Evolutionary conservation across 2,329 filamentous ascomycete genomes (phyloP), one percentile per base, ranked within the genome.

Genomic region (Lachnellula hyalina): DNA sequence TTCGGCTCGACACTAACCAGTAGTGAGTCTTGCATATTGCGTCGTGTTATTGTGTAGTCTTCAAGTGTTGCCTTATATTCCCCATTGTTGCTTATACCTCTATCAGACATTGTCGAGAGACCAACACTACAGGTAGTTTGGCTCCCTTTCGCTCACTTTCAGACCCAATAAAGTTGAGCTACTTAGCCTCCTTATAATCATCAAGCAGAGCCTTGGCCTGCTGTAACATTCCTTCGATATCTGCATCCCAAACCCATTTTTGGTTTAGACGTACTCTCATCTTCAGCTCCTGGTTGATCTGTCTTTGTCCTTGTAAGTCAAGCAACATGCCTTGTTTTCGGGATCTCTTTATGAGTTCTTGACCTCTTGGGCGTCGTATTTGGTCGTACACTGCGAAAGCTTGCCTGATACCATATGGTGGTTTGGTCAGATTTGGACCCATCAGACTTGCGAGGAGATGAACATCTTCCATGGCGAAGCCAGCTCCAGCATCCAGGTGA

Each of bases 391-490:
- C 71, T 7, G 58, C 36, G 45, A 75, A 74, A 0, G 69, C 72
- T 19, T 55, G 65, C 32, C 62, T 58, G 1, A 75, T 61, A 41
- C 64, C 65, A 19, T 46, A 14, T 3, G 45, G 23, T 1, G 60
- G 51, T 28, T 58, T 57, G 21, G 55, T 58, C 63, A 38, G 58
- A 14, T 52, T 46, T 8, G 52, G 47, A 15, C 76, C 86, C 1
- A 80, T 85, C 0, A 84, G 83, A 35, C 82, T 82, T 7, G 71
- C 68, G 38, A 81, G 70, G 0, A 75, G 65, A 25, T 79, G 70
- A 1, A 74, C 75, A 56, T 83, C 81, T 64, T 83, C 81, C 52
- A 83, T 73, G 14, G 78, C 80, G 63, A 78, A 75, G 2, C 79
- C 77, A 1, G 80, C 81, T 5, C 81, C 81, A 0, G 79, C 74